Evolutionary conservation across 345 rosid species (phyloP), one percentile per base, ranked within the genome.

Genomic region (Eutrema heterophyllum): DNA sequence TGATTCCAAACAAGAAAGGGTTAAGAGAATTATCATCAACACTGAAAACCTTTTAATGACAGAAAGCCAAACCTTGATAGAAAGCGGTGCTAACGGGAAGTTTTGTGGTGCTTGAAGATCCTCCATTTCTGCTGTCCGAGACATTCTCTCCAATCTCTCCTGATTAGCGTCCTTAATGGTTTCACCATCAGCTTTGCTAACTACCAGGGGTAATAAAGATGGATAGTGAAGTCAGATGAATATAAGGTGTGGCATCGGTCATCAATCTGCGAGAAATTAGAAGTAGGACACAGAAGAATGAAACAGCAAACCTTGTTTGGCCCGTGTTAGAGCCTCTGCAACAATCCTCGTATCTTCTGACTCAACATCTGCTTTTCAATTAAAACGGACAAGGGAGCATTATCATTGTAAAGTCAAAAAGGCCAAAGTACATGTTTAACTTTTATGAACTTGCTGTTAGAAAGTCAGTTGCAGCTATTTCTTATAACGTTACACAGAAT

Each of bases 61-160:
- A 29, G 5, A 29, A 29, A 29, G 30, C 30, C 30, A 29, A 29
- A 29, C 97, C 94, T 93, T 93, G 61, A 91, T 91, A 78, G 83
- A 85, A 50, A 91, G 94, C 8, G 85, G 91, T 41, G 96, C 90
- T 24, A 86, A 64, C 18, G 86, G 91, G 58, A 65, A 87, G 71
- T 78, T 81, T 27, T 78, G 81, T 64, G 89, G 80, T 70, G 84
- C 82, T 79, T 80, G 91, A 70, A 93, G 97, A 81, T 89, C 96
- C 74, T 93, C 98, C 81, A 93, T 88, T 78, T 80, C 89, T 62
- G 86, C 81, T 81, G 81, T 59, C 70, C 82, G 76, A 11, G 90
- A 77, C 53, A 81, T 66, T 77, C 92, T 84, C 50, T 72, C 83
- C 60, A 59, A 73, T 70, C 82, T 79, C 78, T 85, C 82, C 78